Evolutionary conservation across 306 rosid species (phyloP).

Genomic region (Cicer cuneatum): DNA sequence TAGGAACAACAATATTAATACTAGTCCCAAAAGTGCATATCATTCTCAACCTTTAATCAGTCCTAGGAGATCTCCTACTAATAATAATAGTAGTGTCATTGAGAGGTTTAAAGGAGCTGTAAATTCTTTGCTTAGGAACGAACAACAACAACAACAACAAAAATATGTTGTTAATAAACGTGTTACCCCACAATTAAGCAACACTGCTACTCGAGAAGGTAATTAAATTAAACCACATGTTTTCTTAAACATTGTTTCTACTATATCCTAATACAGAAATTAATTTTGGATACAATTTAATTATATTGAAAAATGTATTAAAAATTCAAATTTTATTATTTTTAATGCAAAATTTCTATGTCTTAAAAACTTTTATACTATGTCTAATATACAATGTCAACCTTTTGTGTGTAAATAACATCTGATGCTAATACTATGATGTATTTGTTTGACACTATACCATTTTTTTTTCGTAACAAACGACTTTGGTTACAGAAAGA

Average conservation of each 20-base stretch:
- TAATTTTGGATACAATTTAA: no score
- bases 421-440: neutral
- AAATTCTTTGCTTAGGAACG: conserved; percentile 63
- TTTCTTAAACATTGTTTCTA: neutral
- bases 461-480: neutral
- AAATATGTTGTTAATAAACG: conserved; percentile 36
- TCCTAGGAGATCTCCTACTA: conserved; percentile 50
- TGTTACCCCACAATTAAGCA: conserved; percentile 47
- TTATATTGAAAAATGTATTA: no score
- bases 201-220: conserved; percentile 56
- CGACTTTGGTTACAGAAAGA: conserved; percentile 26
- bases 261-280: no score
- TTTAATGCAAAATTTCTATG: no score
- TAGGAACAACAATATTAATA: conserved; percentile 31
- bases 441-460: conserved; percentile 4
- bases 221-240: neutral
- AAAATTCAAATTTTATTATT: no score
- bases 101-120: conserved; percentile 80
- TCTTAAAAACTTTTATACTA: no score
- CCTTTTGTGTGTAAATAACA: no score
- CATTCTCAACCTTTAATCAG: conserved; percentile 37
- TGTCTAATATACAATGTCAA: no score
- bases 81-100: conserved; percentile 56
- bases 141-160: conserved; percentile 49
- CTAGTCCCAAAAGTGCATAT: neutral